Evolutionary conservation across 768 basidiomycete species (phyloP).

Genomic region (Rhodotorula paludigena): DNA sequence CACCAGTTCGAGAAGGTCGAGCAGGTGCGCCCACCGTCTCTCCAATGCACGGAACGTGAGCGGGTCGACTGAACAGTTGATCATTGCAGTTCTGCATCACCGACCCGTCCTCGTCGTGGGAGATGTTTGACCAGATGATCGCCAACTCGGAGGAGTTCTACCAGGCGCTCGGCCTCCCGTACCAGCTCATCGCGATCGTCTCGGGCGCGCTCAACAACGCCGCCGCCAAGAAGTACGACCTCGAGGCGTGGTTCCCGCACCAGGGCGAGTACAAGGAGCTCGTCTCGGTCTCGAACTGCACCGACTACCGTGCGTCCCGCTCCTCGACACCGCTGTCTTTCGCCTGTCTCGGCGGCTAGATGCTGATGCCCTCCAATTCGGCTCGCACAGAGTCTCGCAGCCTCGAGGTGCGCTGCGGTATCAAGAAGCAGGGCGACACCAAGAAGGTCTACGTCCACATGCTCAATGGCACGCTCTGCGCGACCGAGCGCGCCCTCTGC

Average conservation of each 20-base stretch:
- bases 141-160: conserved; percentile 88
- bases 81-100: conserved; percentile 80
- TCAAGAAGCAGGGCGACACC: conserved; percentile 83
- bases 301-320: conserved; percentile 82
- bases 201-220: conserved; percentile 95
- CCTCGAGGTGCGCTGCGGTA: conserved; percentile 86
- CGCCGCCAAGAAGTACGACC: conserved; percentile 91
- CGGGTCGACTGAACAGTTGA: too few species aligned
- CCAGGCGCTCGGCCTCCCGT: conserved; percentile 85
- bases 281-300: conserved; percentile 96
- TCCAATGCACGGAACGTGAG: too few species aligned
- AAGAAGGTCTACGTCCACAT: conserved; percentile 96
- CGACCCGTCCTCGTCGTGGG: conserved; percentile 89
- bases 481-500: conserved; percentile 92
- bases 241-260: conserved; percentile 99
- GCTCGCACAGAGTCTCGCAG: conserved; percentile 69
- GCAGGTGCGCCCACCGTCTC: conserved; percentile 48
- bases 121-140: conserved; percentile 86
- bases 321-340: background rate
- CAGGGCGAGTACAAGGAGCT: conserved; percentile 94
- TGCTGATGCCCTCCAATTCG: background rate
- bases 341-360: background rate
- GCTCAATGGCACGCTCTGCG: conserved; percentile 96
- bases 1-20: conserved; percentile 99
- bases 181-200: conserved; percentile 88